Evolutionary conservation across 1,284 basidiomycete genomes (phyloP), one percentile per base, ranked within the genome.

Genomic region (Ganoderma leucocontextum): DNA sequence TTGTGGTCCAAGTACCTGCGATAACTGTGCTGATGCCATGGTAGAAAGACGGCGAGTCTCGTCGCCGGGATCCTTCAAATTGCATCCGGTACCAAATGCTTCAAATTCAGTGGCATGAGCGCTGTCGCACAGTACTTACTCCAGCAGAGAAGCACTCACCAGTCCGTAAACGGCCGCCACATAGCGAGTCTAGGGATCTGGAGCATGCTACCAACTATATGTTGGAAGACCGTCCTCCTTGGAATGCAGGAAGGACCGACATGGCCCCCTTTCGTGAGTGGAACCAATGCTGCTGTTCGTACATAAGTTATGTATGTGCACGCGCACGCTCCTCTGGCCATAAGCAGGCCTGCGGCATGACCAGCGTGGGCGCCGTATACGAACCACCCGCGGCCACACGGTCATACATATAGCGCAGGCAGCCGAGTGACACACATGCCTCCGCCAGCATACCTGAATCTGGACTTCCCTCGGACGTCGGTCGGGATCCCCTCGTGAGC

Each of bases 381-480:
- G 33, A 19, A 39, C 58, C 58, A 60, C 58, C 13, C 38, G 10
- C 38, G 38, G 58, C 38, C 58, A 7, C 38, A 38, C 10, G 58
- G 17, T 2, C 42, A 59, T 53, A 22, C 58, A n/a, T 59, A 35
- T 10, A 35, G 25, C n/a, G 62, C 39, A 64, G 19, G 39, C 41
- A 39, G 38, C 25, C 29, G 57, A 58, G 42, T 33, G 22, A 58
- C 7, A 5, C 29, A 29, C 60, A 62, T 49, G 60, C 39, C 12
- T 41, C 17, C 47, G 35, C 60, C 60, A 49, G 65, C 57, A 25
- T 13, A 17, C 12, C 57, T 60, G 52, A 19, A 39, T 65, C 25
- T 35, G 53, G 19, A 10, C 41, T 25, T 35, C 47, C 61, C 33
- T 66, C 36, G 39, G 17, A 35, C 33, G 52, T 6, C 13, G 4